Percentiles rank a stretch among this genome's conserved stretches.
These are phyloP conservation scores for Gigaspora rosea DNA, from an alignment of 192 early-diverging fungal genomes.

Conservation along the genomic window DNA sequence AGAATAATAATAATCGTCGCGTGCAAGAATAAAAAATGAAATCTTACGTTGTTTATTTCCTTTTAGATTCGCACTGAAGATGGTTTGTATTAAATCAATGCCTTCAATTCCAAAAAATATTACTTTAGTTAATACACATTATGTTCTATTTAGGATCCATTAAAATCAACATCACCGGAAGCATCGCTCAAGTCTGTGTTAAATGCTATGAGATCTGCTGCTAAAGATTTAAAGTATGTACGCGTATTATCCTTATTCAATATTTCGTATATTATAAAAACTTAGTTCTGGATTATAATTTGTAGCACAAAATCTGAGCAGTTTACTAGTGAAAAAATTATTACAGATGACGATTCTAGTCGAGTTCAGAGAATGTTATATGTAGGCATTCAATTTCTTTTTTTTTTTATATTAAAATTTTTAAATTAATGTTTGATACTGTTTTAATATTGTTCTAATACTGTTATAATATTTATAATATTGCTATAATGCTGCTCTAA, in stretches of 20 bases:
- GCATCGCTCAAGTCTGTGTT: slow-evolving; percentile 13
- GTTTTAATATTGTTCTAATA: neutral
- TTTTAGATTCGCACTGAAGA: neutral
- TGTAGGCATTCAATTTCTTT: neutral
- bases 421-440: too few species aligned
- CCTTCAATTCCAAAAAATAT: too few species aligned
- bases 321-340: too few species aligned
- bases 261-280: neutral
- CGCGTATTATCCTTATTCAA: neutral
- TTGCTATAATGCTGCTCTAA: too few species aligned
- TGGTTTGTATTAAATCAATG: too few species aligned
- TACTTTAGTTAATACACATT: too few species aligned
- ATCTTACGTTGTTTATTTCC: neutral
- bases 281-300: too few species aligned
- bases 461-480: too few species aligned
- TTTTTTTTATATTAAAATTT: neutral
- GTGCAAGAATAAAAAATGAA: too few species aligned
- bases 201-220: neutral
- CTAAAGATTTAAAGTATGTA: slow-evolving; percentile 11
- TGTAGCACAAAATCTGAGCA: too few species aligned
- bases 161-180: neutral
- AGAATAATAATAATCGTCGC: too few species aligned
- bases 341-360: too few species aligned
- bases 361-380: neutral
- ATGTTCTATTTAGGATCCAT: neutral